Evolutionary conservation across 768 basidiomycete species (phyloP).

Genomic region (Gloeopeniophorella convolvens): DNA sequence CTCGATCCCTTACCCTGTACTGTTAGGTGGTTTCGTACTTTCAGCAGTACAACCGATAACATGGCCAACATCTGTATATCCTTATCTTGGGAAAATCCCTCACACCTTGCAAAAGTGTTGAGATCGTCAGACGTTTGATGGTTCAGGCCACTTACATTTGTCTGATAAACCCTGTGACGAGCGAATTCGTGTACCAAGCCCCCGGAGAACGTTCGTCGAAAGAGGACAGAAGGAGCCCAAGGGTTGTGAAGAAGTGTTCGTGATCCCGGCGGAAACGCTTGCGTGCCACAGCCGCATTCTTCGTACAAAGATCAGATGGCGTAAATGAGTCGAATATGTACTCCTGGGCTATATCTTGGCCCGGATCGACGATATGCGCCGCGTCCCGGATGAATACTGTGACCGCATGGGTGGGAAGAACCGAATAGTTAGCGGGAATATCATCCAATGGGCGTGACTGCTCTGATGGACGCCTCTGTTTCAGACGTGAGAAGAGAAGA

Average conservation of each 20-base stretch:
- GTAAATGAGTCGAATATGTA: constrained; percentile 15
- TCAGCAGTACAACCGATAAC: constrained; percentile 61
- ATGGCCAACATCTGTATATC: constrained; percentile 83
- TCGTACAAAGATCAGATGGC: constrained; percentile 11
- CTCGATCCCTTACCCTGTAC: too few relatives aligned
- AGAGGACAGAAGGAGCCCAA: constrained; percentile 14
- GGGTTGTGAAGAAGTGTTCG: constrained; percentile 18
- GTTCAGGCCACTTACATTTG: constrained; percentile 24
- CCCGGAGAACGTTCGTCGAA: constrained; percentile 1
- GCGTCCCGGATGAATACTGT: constrained; percentile 22
- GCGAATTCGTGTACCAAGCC: constrained; percentile 12
- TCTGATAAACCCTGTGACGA: constrained; percentile 16
- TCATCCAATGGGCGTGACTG: constrained; percentile 29
- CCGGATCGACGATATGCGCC: constrained; percentile 11
- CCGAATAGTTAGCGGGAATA: constrained; percentile 60
- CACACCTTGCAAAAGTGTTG: constrained; percentile 31
- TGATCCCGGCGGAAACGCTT: constrained; percentile 12
- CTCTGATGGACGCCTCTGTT: constrained; percentile 46
- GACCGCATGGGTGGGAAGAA: constrained; percentile 30
- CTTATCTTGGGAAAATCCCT: constrained; percentile 40
- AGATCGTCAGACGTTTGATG: background rate
- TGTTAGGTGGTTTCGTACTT: constrained; percentile 28
- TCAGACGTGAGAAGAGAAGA: constrained; percentile 48
- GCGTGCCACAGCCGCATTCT: constrained; percentile 18
- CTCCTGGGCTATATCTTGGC: constrained; percentile 17